Evolutionary conservation across 331 rosid species (phyloP), one percentile per base, ranked within the genome.

Genomic region (Ulmus americana): DNA sequence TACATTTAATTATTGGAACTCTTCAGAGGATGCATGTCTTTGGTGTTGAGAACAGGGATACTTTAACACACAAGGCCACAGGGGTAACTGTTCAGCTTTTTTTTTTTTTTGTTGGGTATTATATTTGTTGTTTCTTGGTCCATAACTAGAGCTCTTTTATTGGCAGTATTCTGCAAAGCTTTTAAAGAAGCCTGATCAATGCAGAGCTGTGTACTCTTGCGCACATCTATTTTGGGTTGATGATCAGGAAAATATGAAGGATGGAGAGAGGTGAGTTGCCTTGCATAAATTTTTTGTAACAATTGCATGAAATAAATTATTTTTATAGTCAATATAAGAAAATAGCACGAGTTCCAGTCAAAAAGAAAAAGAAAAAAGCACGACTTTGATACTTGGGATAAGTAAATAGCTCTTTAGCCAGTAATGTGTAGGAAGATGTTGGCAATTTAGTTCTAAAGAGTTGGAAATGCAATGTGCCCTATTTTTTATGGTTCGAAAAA

Each of bases 21-120:
- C 99, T 94, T 77, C 99, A 94, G 81, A 90, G 95, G 86, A 94
- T 90, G 97, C 99, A 87, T 40, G 84, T 94, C 64, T 94, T 94
- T 71, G 99, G 99, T 59, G 86, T 94, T 71, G 99, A 94, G 79
- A 94, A 94, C 85, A 85, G 97, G 78, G 99, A 94, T 73, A 94
- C 99, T 52, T 86, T 94, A 73, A 94, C 99, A 28, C 99, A 94
- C 96, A 94, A 94, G 82, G 99, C 99, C 76, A 94, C 97, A 0
- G 99, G 99, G 97, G 99, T 94, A 82, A 84, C 67, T 77, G 61
- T 69, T 59, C 18, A 54, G 15, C 4, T 40, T 64, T 12, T 7
- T 70, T 60, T 28, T 43, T 62, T 45, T 10, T 10, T 14, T 49
- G 46, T 48, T 3, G 35, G 6, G 0, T 39, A 8, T 38, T 49